These are phyloP conservation scores for Fusarium anguioides DNA, from an alignment of 2,329 filamentous ascomycete genomes.

Conservation along the genomic window DNA sequence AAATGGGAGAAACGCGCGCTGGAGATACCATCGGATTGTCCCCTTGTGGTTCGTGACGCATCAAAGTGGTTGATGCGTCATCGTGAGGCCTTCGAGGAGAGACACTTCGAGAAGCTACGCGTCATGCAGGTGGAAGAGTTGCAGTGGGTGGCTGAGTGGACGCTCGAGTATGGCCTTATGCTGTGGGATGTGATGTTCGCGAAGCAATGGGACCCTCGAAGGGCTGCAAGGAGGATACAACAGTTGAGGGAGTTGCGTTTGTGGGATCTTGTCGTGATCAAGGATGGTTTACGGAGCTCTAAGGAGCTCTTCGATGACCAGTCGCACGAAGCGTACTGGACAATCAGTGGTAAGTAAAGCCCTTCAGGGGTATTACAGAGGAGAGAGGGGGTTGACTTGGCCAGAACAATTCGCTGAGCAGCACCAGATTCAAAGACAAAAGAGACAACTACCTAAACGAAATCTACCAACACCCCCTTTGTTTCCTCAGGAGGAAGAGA, in stretches of 20 bases:
- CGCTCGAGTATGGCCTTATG: conserved; percentile 42
- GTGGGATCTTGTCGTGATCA: conserved; percentile 42
- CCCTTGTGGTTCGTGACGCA: not conserved
- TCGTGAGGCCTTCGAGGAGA: conserved; percentile 8
- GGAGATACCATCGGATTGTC: not conserved
- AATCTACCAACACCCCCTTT: conserved; percentile 15
- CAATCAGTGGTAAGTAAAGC: conserved; percentile 4
- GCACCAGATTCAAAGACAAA: not conserved
- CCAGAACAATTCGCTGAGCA: conserved; percentile 7
- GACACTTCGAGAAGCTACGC: not conserved
- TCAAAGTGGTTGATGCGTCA: not conserved
- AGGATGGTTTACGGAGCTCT: conserved; percentile 29
- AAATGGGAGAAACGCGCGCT: conserved; percentile 16
- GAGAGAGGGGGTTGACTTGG: conserved; percentile 2
- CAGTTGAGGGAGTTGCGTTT: conserved; percentile 25
- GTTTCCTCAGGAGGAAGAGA: not conserved
- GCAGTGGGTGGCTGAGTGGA: conserved; percentile 45
- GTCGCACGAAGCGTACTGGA: conserved; percentile 19
- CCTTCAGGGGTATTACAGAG: not conserved
- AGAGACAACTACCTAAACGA: not conserved
- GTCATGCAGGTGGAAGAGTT: conserved; percentile 40
- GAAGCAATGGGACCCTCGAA: not conserved
- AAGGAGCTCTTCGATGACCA: conserved; percentile 30
- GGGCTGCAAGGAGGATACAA: conserved; percentile 21
- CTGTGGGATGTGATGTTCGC: conserved; percentile 33